Evolutionary conservation across 805 yeast genomes (phyloP), one percentile per base, ranked within the genome.

Genomic region (Wickerhamomyces strasburgensis): DNA sequence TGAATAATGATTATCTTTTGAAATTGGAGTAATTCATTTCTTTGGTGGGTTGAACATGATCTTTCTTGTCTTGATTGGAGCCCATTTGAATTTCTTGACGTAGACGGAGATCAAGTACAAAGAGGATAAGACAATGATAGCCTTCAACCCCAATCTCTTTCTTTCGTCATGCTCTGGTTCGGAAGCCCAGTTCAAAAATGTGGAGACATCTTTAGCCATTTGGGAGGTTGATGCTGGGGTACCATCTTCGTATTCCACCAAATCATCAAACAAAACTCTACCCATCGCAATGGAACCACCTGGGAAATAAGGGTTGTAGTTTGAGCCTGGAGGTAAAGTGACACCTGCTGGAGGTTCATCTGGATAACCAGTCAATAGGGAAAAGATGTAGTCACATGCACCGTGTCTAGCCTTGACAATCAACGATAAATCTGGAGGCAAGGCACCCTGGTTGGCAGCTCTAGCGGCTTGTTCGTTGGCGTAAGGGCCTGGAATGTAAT

Each of bases 271-370:
- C 65, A 93, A 75, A 42, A 90, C 98, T 73, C 98, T 85, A 62
- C 86, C 98, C 98, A 93, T 93, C 54, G 96, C 98, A 72, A 93
- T 90, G 29, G 97, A 76, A 51, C 98, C 98, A 70, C 98, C 98
- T 64, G 98, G 98, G 96, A 93, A 93, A 76, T 93, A 93, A 60
- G 98, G 98, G 78, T 93, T 93, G 72, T 93, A 93, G 81, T 93
- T 93, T 46, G 95, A 67, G 48, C 98, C 98, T 46, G 86, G 84
- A 42, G 98, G 94, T 56, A 93, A 73, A 35, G 65, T 74, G 43
- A 86, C 96, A 73, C 98, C 98, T 23, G 96, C 98, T 52, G 98
- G 98, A 44, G 96, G 84, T 46, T 93, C 98, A 33, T 93, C 98
- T 57, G 98, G 98, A 74, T 93, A 93, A 61, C 98, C 98, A 46